Conservation (phyloP, 306 rosid genomes). For the Dryas alaskensis region DNA sequence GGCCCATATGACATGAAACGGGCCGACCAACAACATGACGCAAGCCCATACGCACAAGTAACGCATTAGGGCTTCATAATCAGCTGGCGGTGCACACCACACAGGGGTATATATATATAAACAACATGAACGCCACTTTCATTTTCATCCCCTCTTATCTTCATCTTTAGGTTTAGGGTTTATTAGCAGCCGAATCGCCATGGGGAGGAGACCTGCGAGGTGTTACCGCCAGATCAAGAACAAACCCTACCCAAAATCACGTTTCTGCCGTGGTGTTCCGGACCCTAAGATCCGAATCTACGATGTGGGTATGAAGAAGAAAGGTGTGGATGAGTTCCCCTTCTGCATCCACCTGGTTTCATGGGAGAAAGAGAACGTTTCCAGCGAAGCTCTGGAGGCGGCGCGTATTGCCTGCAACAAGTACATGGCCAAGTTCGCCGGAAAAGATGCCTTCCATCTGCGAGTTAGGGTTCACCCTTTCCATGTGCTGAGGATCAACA, state of each 20-base stretch:
- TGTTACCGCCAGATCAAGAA: slow-evolving; percentile 76
- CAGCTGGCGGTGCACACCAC: no score
- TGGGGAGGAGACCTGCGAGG: slow-evolving; percentile 52
- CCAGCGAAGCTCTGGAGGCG: slow-evolving; percentile 73
- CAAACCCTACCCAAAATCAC: slow-evolving; percentile 66
- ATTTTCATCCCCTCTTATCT: not conserved
- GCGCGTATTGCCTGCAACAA: slow-evolving; percentile 81
- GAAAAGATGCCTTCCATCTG: slow-evolving; percentile 74
- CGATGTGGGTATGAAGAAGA: slow-evolving; percentile 95
- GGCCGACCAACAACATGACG: slow-evolving; percentile 18
- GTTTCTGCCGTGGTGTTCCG: slow-evolving; percentile 67
- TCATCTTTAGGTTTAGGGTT: not conserved
- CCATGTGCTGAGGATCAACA: slow-evolving; percentile 75
- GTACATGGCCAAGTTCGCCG: slow-evolving; percentile 73
- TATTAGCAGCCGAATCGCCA: not conserved
- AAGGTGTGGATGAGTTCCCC: slow-evolving; percentile 89
- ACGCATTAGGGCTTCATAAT: not conserved
- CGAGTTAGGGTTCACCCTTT: slow-evolving; percentile 83
- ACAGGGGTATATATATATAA: not conserved
- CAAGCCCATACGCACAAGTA: slow-evolving; percentile 35
- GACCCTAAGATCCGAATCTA: slow-evolving; percentile 71
- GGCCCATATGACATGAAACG: not conserved
- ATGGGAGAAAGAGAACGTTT: slow-evolving; percentile 90
- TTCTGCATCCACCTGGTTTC: slow-evolving; percentile 86
- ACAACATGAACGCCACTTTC: not conserved